phyloP scores from a whole-genome alignment of 768 basidiomycete genomes.

The Leccinellum albellum region DNA sequence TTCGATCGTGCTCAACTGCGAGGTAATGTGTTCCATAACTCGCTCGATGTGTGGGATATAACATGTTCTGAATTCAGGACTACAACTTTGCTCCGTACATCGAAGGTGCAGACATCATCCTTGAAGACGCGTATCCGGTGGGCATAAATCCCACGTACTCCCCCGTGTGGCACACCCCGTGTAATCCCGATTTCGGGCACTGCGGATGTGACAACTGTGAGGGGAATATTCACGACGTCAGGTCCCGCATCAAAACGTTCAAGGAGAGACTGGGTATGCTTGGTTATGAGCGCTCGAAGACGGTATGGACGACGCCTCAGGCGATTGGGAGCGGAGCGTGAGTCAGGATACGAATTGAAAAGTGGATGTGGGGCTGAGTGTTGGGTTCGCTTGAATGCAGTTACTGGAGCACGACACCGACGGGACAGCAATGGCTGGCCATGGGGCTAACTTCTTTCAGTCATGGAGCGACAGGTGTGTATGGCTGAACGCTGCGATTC shows the following conservation, averaged over 20 bases:
- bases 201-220: constrained; percentile 73
- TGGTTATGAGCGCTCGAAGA: constrained; percentile 62
- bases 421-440: constrained; percentile 25
- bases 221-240: constrained; percentile 62
- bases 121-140: constrained; percentile 43
- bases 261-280: constrained; percentile 53
- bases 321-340: constrained; percentile 58
- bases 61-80: constrained; percentile 36
- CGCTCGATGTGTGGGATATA: neutral
- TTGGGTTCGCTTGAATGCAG: constrained; percentile 5
- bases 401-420: constrained; percentile 30
- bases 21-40: constrained; percentile 10
- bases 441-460: constrained; percentile 24
- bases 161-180: constrained; percentile 54
- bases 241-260: constrained; percentile 62
- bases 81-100: constrained; percentile 59
- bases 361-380: neutral
- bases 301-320: constrained; percentile 77
- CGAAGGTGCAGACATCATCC: constrained; percentile 61
- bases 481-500: neutral
- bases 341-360: neutral
- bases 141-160: constrained; percentile 64
- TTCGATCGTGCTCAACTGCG: constrained; percentile 51
- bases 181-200: constrained; percentile 62
- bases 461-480: constrained; percentile 25